Percentiles rank a stretch among this genome's conserved stretches.
These are phyloP conservation scores for Trichodelitschia bisporula DNA, from an alignment of 495 filamentous ascomycete genomes.

Conservation along the genomic window DNA sequence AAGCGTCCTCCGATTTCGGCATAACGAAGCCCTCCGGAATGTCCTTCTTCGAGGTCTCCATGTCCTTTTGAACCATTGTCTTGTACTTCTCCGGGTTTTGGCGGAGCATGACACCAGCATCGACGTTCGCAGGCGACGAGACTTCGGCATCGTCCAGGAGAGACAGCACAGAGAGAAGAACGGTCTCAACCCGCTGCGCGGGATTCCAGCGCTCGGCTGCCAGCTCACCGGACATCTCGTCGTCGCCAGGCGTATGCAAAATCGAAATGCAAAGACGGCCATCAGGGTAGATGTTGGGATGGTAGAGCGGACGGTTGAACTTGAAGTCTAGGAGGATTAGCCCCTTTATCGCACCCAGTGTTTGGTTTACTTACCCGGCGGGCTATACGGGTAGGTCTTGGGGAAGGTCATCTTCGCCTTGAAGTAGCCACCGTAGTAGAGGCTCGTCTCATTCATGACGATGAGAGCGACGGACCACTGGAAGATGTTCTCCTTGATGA, in stretches of 20 bases:
- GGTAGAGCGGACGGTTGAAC: slow-evolving; percentile 58
- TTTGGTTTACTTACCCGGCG: slow-evolving; percentile 29
- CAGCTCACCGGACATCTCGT: slow-evolving; percentile 70
- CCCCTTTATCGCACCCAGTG: too few species aligned
- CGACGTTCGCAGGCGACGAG: slow-evolving; percentile 82
- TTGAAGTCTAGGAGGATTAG: slow-evolving; percentile 47
- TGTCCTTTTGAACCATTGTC: slow-evolving; percentile 36
- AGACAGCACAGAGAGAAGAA: slow-evolving; percentile 78
- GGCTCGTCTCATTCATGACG: slow-evolving; percentile 72
- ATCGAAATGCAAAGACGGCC: slow-evolving; percentile 93
- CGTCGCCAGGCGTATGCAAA: slow-evolving; percentile 74
- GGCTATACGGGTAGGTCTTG: slow-evolving; percentile 68
- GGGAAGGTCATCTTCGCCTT: slow-evolving; percentile 73
- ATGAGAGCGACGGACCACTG: slow-evolving; percentile 73
- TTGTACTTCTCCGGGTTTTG: slow-evolving; percentile 45
- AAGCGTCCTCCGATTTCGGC: slow-evolving; percentile 24
- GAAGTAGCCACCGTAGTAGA: slow-evolving; percentile 86
- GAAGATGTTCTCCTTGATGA: slow-evolving; percentile 52
- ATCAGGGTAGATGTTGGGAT: slow-evolving; percentile 83
- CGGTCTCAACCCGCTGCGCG: slow-evolving; percentile 77
- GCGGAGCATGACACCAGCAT: slow-evolving; percentile 68
- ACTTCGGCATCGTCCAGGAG: slow-evolving; percentile 87
- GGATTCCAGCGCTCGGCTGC: slow-evolving; percentile 85
- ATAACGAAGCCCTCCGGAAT: slow-evolving; percentile 66
- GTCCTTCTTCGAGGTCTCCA: slow-evolving; percentile 47